These are phyloP conservation scores for Zangia roseola DNA, from an alignment of 768 basidiomycete genomes.

Conservation along the genomic window DNA sequence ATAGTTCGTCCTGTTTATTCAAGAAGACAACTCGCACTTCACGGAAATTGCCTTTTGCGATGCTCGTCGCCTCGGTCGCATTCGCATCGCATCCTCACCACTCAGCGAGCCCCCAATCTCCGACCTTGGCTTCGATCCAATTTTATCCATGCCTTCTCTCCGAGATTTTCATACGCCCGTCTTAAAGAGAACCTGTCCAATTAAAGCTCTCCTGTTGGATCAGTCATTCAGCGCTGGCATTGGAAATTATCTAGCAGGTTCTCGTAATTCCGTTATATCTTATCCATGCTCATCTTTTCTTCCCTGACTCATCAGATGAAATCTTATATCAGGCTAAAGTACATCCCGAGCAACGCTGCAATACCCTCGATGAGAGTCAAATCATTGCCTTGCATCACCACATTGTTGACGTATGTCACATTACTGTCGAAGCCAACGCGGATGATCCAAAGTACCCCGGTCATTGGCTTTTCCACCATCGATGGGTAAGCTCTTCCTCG, in stretches of 20 bases:
- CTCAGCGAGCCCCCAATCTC: constrained; percentile 67
- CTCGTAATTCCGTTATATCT: neutral
- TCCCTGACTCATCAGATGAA: constrained; percentile 45
- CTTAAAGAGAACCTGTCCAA: constrained; percentile 56
- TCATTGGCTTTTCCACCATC: constrained; percentile 65
- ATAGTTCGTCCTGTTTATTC: constrained; percentile 67
- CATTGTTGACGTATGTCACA: constrained; percentile 52
- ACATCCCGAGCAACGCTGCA: constrained; percentile 69
- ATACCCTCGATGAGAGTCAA: constrained; percentile 50
- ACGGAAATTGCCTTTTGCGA: constrained; percentile 69
- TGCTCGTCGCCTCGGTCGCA: constrained; percentile 66
- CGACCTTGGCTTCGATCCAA: constrained; percentile 73
- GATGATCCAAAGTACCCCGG: constrained; percentile 66
- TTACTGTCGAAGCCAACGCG: constrained; percentile 67
- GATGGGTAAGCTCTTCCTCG: constrained; percentile 49
- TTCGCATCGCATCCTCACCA: constrained; percentile 61
- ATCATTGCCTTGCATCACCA: constrained; percentile 50
- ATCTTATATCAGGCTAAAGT: constrained; percentile 71
- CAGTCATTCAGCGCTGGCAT: constrained; percentile 81
- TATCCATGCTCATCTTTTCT: no score
- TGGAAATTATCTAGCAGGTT: constrained; percentile 82
- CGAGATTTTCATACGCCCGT: constrained; percentile 49
- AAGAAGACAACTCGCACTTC: constrained; percentile 32
- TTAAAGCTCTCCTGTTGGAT: constrained; percentile 75
- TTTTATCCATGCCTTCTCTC: constrained; percentile 62